These are phyloP conservation scores for Straminergon stramineum DNA, from an alignment of 225 moss, liverwort and hornwort genomes.

Conservation along the genomic window DNA sequence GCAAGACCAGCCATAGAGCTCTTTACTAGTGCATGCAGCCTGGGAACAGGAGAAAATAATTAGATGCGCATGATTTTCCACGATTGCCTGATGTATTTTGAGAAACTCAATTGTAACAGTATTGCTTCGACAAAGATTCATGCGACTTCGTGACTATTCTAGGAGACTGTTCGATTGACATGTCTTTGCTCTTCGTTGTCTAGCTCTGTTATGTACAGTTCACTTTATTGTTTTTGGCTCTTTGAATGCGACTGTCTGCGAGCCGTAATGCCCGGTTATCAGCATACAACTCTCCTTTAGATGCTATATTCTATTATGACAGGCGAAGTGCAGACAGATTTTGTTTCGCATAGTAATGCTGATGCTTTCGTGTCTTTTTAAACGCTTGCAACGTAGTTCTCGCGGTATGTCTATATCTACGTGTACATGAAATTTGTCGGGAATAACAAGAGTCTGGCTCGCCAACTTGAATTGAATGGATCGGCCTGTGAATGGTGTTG, in stretches of 20 bases:
- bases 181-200: too few relatives aligned
- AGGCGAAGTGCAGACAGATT: neutral
- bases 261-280: neutral
- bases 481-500: too few relatives aligned
- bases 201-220: too few relatives aligned
- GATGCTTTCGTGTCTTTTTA: too few relatives aligned
- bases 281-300: too few relatives aligned
- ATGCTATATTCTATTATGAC: neutral
- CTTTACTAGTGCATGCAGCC: neutral
- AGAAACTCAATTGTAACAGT: conserved; percentile 15
- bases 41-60: neutral
- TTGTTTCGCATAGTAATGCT: too few relatives aligned
- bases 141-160: neutral
- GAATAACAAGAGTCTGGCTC: rapidly evolving
- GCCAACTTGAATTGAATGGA: neutral
- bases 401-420: too few relatives aligned
- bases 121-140: neutral
- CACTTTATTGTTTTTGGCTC: too few relatives aligned
- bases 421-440: neutral
- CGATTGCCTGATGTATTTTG: neutral
- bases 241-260: too few relatives aligned
- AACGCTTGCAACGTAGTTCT: neutral
- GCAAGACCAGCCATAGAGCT: neutral
- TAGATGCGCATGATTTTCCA: neutral
- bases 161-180: too few relatives aligned